Evolutionary conservation across 108 stramenopile genomes (phyloP).

Genomic region (Seminavis robusta): DNA sequence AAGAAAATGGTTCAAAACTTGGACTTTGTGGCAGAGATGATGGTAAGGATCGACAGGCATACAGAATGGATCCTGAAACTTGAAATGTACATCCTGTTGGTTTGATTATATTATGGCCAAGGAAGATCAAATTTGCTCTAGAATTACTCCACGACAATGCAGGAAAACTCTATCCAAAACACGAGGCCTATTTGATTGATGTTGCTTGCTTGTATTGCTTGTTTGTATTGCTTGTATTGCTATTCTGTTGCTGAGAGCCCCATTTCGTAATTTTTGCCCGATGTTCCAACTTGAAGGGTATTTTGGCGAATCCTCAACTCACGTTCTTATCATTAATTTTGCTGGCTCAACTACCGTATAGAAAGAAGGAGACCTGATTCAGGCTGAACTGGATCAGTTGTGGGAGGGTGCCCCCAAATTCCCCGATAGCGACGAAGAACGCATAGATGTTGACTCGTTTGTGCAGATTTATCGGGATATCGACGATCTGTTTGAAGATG

Average conservation of each 20-base stretch:
- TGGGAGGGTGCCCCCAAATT: conserved; percentile 64
- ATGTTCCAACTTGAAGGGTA: neutral
- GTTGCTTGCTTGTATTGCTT: too few relatives aligned
- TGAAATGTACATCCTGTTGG: too few relatives aligned
- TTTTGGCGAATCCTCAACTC: too few relatives aligned
- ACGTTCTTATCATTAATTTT: too few relatives aligned
- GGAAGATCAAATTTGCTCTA: conserved; percentile 44
- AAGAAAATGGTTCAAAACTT: conserved; percentile 35
- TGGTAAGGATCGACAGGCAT: conserved; percentile 46
- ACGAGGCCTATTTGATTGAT: too few relatives aligned
- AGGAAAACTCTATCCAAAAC: conserved; percentile 24
- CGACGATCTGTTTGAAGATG: conserved; percentile 83
- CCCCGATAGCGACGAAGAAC: conserved; percentile 22
- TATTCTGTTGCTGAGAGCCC: neutral
- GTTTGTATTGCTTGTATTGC: too few relatives aligned
- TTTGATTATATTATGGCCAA: conserved; percentile 10
- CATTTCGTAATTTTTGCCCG: neutral
- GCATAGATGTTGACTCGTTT: conserved; percentile 70
- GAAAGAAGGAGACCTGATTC: conserved; percentile 57
- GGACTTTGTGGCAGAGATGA: conserved; percentile 49
- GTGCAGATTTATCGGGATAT: conserved; percentile 73
- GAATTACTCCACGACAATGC: conserved; percentile 55
- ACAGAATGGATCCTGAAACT: neutral
- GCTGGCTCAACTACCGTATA: too few relatives aligned
- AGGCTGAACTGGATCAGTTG: conserved; percentile 57